Evolutionary conservation across 176 grass and related monocot species (phyloP).

Genomic region (Oryza punctata): DNA sequence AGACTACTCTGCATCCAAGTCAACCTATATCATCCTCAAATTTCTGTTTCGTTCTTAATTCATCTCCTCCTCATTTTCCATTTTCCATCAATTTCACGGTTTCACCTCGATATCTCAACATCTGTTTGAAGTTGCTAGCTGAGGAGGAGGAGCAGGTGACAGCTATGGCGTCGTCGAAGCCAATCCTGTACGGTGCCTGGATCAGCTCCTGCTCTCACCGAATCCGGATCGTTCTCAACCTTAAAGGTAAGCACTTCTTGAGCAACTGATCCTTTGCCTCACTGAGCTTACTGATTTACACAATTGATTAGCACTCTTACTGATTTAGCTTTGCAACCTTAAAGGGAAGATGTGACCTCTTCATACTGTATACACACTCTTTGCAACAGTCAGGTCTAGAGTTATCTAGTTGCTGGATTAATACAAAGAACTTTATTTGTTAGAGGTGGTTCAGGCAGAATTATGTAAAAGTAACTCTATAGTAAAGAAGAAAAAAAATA

Average conservation of each 20-base stretch:
- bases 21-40: not conserved
- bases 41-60: not conserved
- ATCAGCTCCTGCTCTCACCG: constrained; percentile 70
- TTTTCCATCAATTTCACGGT: not conserved
- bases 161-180: constrained; percentile 43
- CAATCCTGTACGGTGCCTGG: constrained; percentile 59
- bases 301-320: too few species aligned
- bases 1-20: not conserved
- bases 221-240: constrained; percentile 60
- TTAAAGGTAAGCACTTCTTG: constrained; percentile 54
- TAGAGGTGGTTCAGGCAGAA: not conserved
- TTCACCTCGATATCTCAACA: not conserved
- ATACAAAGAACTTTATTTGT: not conserved
- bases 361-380: not conserved
- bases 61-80: not conserved
- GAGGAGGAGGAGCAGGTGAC: not conserved
- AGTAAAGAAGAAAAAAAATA: not conserved
- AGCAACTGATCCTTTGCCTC: not conserved
- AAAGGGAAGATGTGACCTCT: not conserved
- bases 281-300: too few species aligned
- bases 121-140: not conserved
- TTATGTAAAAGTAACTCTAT: not conserved
- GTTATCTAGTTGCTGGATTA: not conserved
- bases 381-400: not conserved
- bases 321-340: not conserved